phyloP scores from a whole-genome alignment of 441 rosid species.

The Sinapis alba region DNA sequence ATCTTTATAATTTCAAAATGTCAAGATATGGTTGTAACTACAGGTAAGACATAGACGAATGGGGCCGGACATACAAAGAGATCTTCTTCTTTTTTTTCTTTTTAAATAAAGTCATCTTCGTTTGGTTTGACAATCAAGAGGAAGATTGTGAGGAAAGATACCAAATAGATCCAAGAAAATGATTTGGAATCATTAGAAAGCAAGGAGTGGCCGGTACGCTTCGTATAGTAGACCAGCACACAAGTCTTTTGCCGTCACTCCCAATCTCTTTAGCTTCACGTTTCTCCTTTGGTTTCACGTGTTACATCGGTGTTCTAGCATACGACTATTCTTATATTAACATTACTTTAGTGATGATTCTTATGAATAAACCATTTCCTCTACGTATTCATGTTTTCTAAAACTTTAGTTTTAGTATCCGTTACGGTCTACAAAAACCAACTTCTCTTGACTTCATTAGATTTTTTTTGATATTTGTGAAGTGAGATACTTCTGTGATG shows the following conservation, averaged over 20 bases:
- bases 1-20: too few relatives aligned
- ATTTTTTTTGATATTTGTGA: background rate
- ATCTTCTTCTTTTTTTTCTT: too few relatives aligned
- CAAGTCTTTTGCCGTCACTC: conserved; percentile 21
- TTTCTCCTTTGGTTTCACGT: conserved; percentile 30
- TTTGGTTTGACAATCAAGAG: background rate
- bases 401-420: background rate
- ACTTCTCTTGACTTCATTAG: background rate
- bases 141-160: conserved; percentile 14
- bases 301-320: background rate
- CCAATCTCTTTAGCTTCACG: conserved; percentile 31
- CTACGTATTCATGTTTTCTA: background rate
- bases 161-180: conserved; percentile 30
- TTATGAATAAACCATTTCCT: background rate
- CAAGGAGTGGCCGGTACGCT: conserved; percentile 38
- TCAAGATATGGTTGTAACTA: too few relatives aligned
- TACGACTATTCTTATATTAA: background rate
- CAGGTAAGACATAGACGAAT: background rate
- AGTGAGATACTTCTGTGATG: background rate
- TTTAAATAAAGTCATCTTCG: background rate
- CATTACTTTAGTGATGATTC: background rate
- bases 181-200: conserved; percentile 37
- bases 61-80: background rate
- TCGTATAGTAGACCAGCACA: conserved; percentile 4
- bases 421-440: background rate